Evolutionary conservation across 306 rosid genomes (phyloP), one percentile per base, ranked within the genome.

Genomic region (Medicago ruthenica): DNA sequence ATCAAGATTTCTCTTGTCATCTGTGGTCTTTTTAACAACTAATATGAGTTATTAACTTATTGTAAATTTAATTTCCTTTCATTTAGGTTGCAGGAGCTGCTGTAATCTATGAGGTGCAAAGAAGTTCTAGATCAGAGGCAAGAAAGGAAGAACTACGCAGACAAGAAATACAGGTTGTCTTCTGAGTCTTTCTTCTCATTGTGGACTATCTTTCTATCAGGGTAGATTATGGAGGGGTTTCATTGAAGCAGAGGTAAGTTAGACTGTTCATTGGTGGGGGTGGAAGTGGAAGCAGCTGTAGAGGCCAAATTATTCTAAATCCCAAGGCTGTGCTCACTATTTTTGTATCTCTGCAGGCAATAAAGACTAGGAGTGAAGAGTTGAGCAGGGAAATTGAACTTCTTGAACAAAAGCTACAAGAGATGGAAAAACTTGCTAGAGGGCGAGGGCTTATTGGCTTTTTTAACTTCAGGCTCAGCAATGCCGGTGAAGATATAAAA

Each of bases 401-500:
- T 73, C 61, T 77, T 72, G 61, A 77, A 67, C 80, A 73, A 50
- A 86, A 83, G 76, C 36, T 91, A 20, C 83, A 85, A 76, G 89
- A 79, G 78, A 40, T 91, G 54, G 93, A 89, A 79, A 77, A 81
- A 37, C 84, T 82, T 72, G 84, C 87, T 18, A 91, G 87, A 75
- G 86, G 82, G 69, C 79, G 83, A 58, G 89, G 93, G 41, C 79
- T 89, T 48, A 6, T 82, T 6, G 86, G 89, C n/a, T 44, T 79
- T 54, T 64, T 86, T 58, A 79, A 83, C 64, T 77, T 87, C 79
- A 81, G 74, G 82, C 82, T 83, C 45, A 41, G 71, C 15, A 61
- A 77, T 54, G 63, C 64, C 9, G 68, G 15, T 34, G 79, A 58
- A 62, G 81, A 74, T 37, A 31, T n/a, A 57, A 74, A 81, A 58